phyloP scores from a whole-genome alignment of 768 basidiomycete genomes.

The Naematelia aurantialba region DNA sequence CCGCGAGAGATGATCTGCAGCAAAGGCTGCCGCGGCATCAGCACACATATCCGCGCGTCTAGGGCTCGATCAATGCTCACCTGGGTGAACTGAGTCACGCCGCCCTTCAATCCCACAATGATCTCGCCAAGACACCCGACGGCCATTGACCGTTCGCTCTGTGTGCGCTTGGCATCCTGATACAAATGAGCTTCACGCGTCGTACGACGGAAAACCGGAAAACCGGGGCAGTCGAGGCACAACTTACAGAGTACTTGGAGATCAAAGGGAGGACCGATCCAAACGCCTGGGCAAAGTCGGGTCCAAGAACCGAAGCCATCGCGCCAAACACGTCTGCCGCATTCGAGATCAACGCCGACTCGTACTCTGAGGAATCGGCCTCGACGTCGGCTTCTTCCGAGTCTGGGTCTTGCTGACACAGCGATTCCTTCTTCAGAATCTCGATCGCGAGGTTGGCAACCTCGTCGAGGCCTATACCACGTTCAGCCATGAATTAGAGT shows the following conservation, averaged over 20 bases:
- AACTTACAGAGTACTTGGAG: constrained; percentile 81
- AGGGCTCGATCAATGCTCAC: too few species aligned
- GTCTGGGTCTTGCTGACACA: constrained; percentile 95
- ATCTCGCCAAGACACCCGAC: constrained; percentile 94
- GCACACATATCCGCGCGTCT: too few species aligned
- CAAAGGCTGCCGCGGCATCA: constrained; percentile 53
- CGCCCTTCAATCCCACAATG: constrained; percentile 81
- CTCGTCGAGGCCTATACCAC: constrained; percentile 58
- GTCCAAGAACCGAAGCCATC: constrained; percentile 76
- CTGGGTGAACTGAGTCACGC: constrained; percentile 75
- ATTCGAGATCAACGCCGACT: constrained; percentile 88
- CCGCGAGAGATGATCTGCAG: constrained; percentile 80
- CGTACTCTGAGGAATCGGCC: constrained; percentile 75
- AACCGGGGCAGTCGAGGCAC: too few species aligned
- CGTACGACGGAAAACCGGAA: neutral
- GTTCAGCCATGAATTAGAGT: too few species aligned
- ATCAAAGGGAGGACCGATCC: constrained; percentile 82
- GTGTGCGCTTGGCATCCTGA: constrained; percentile 70
- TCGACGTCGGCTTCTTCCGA: constrained; percentile 76
- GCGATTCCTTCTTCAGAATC: constrained; percentile 87
- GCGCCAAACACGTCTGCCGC: constrained; percentile 91
- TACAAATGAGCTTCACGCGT: neutral
- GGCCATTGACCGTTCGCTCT: constrained; percentile 86
- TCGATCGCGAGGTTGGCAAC: constrained; percentile 77
- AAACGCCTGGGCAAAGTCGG: constrained; percentile 79